Evolutionary conservation across 768 basidiomycete genomes (phyloP), one percentile per base, ranked within the genome.

Genomic region (Russula sp.): DNA sequence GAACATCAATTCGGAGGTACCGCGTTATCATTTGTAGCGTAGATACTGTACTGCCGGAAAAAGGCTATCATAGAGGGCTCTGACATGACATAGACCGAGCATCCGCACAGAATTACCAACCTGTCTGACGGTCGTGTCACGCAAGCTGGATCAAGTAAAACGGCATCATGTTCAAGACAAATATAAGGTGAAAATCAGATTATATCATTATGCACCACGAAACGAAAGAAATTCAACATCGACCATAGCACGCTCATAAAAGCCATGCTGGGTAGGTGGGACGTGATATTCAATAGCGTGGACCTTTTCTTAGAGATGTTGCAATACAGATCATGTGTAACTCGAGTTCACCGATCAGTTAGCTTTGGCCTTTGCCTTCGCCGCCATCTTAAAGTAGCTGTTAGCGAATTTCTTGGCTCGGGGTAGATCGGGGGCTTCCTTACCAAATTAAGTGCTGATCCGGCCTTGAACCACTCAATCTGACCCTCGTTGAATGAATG

Each of bases 391-490:
- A 35, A 37, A 13, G 2, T 16, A 56, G 34, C 31, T n/a, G 27
- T 64, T 42, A 64, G 42, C 16, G 13, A 34, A 53, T 45, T 59
- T 22, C 22, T 2, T 31, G 11, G 31, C 27, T 51, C 40, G 37
- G 48, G 14, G 31, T 39, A 39, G 16, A 42, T 5, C 2, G 45
- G 44, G 31, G 18, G 31, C 6, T 13, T 32, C 79, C 83, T 44
- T 68, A 91, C 88, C 77, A 94, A 72, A 82, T 95, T 94, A 57
- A 96, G 84, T 18, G 93, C 92, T 68, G 90, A 93, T 47, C 96
- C 96, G 70, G 94, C 94, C 82, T 94, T 95, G 87, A 97, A 98
- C 95, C 96, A 97, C 70, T 84, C 92, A 72, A 97, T 95, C 77
- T 97, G 95, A 52, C 93, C 93, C 76, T 93, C 88, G 73, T 98